Conservation (phyloP, 2,329 filamentous ascomycete genomes). For the Aspergillus hiratsukae region DNA sequence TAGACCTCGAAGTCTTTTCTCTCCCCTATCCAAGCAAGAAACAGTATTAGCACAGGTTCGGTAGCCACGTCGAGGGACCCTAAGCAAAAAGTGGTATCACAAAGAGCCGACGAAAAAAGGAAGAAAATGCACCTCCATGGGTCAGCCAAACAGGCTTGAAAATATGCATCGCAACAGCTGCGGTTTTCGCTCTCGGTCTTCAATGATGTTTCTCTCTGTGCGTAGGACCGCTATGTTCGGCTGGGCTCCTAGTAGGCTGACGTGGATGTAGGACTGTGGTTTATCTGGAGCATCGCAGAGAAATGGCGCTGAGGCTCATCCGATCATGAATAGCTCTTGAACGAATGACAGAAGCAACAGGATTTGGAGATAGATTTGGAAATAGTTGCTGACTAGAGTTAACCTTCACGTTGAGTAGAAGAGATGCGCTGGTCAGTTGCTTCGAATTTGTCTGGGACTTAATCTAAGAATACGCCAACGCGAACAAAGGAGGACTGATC, state of each 20-base stretch:
- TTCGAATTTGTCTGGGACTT: constrained; percentile 3
- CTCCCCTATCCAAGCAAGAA: constrained; percentile 58
- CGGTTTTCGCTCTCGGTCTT: constrained; percentile 2
- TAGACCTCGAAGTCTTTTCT: constrained; percentile 99
- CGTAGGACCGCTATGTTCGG: neutral
- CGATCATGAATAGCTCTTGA: constrained; percentile 1
- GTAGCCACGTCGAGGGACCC: constrained; percentile 8
- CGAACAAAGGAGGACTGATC: constrained; percentile 14
- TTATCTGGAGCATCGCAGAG: constrained; percentile 28
- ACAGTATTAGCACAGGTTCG: constrained; percentile 7
- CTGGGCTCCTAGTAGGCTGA: constrained; percentile 16
- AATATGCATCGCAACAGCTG: constrained; percentile 61
- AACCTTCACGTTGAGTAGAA: neutral
- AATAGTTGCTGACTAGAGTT: neutral
- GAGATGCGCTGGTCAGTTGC: neutral
- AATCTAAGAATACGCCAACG: constrained; percentile 8
- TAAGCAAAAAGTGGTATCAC: neutral
- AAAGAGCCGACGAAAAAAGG: neutral
- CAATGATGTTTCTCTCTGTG: constrained; percentile 1
- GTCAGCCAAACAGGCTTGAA: constrained; percentile 95
- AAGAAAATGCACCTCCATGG: constrained; percentile 64
- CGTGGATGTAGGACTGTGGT: constrained; percentile 15
- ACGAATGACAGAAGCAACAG: neutral
- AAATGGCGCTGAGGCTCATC: constrained; percentile 9
- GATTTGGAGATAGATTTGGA: too few species aligned